Conservation (phyloP, 2,329 filamentous ascomycete genomes). For the Fusarium albidum region DNA sequence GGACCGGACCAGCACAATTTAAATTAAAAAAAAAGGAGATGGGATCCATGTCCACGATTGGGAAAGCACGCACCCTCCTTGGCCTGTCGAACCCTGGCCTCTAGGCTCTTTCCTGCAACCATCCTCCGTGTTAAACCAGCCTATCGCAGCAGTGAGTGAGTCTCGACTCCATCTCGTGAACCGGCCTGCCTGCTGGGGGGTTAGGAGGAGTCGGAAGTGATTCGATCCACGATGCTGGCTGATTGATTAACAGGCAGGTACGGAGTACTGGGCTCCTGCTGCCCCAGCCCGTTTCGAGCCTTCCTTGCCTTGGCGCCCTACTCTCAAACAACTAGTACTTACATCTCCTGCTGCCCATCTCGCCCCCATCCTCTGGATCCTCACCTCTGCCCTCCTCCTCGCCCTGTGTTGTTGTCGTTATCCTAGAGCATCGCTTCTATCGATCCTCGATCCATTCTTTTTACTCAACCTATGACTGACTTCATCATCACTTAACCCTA, state of each 20-base stretch:
- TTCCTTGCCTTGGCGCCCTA: slow-evolving; percentile 25
- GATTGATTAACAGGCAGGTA: no score
- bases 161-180: slow-evolving; percentile 17
- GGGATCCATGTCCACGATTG: slow-evolving; percentile 7
- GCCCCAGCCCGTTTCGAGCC: slow-evolving; percentile 22
- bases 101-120: slow-evolving; percentile 25
- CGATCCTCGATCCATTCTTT: slow-evolving; percentile 41
- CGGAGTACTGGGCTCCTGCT: not conserved
- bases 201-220: slow-evolving; percentile 12
- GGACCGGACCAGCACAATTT: slow-evolving; percentile 23
- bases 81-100: not conserved
- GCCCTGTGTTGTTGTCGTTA: slow-evolving; percentile 16
- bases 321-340: slow-evolving; percentile 21
- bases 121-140: slow-evolving; percentile 16
- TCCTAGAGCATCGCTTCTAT: slow-evolving; percentile 35
- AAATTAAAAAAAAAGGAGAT: slow-evolving; percentile 37
- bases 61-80: not conserved
- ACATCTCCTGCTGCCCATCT: slow-evolving; percentile 13
- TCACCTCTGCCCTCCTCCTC: slow-evolving; percentile 13
- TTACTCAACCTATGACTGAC: slow-evolving; percentile 9
- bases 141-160: slow-evolving; percentile 31
- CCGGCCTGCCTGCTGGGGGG: not conserved
- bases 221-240: slow-evolving; percentile 1
- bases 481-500: slow-evolving; percentile 21
- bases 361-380: slow-evolving; percentile 8